phyloP scores from a whole-genome alignment of 202 grass and related monocot species.

The Zizania palustris region DNA sequence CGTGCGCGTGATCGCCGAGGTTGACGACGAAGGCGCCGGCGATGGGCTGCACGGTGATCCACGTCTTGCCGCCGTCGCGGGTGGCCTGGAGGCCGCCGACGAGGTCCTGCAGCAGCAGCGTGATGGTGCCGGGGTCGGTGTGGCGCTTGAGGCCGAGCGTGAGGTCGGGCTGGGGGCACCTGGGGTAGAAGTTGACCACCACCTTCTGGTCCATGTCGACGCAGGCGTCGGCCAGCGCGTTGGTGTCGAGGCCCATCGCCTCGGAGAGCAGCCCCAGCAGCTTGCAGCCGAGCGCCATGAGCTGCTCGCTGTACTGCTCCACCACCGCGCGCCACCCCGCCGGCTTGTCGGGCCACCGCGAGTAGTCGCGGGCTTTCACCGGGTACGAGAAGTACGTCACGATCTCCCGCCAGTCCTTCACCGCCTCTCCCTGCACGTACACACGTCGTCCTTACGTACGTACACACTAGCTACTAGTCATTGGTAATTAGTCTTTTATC shows the following conservation, averaged over 20 bases:
- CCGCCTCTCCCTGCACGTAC: slow-evolving; percentile 63
- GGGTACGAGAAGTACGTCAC: slow-evolving; percentile 95
- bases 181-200: slow-evolving; percentile 94
- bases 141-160: slow-evolving; percentile 88
- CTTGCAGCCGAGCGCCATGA: slow-evolving; percentile 69
- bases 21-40: slow-evolving; percentile 79
- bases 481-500: no score
- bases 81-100: slow-evolving; percentile 94
- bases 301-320: slow-evolving; percentile 73
- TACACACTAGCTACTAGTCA: no score
- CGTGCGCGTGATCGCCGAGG: slow-evolving; percentile 89
- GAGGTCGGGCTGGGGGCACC: slow-evolving; percentile 83
- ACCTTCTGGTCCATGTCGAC: slow-evolving; percentile 95
- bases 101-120: slow-evolving; percentile 88
- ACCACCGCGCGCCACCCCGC: slow-evolving; percentile 63
- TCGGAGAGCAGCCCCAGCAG: slow-evolving; percentile 81
- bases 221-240: slow-evolving; percentile 62
- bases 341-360: slow-evolving; percentile 86
- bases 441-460: no score
- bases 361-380: slow-evolving; percentile 62
- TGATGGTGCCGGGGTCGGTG: slow-evolving; percentile 92
- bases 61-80: slow-evolving; percentile 73
- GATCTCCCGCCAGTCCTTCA: slow-evolving; percentile 91
- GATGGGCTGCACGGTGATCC: slow-evolving; percentile 85
- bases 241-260: slow-evolving; percentile 68